Base-by-base conservation (phyloP, 352 stramenopile genomes). In the Peronospora destructor region DNA sequence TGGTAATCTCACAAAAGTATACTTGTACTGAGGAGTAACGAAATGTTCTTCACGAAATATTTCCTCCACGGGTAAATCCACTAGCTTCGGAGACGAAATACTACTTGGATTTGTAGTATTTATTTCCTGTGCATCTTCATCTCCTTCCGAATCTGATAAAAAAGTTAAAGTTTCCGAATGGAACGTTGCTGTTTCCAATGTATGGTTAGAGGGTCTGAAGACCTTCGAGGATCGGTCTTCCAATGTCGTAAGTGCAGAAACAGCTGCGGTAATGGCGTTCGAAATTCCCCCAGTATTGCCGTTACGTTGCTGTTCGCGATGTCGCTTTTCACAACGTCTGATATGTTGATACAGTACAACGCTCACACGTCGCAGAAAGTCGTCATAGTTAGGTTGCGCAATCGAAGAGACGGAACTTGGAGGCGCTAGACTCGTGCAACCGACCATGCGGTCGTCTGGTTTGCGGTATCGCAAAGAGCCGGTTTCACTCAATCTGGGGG, bases 261-360 rank as follows among this genome's bases (percentile, higher is more conserved):
- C 49, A 8, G 54, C 58, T 19, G 53, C 50, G 10, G 45, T 42
- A 40, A 59, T 60, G 8, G 61, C 57, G 12, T 38, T 61, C 1
- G 57, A 59, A 7, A 67, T 44, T 1, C 36, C 34, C 7, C 25
- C 48, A 4, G 23, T 42, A 19, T 30, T 45, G 14, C 48, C 44
- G 1, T 34, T 51, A 38, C 74, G 76, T 51, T 79, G 53, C 43
- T 85, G 72, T 53, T 94, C 82, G 4, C 75, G 65, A 44, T 75
- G 40, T 23, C 78, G 78, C 64, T 91, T 90, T 61, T 95, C 83
- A 55, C 85, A 91, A 37, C 84, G 78, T 46, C 82, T 66, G 30
- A 95, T 80, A 53, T 95, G 85, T 56, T 95, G 85, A 53, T 95
- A 94, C 35, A 95, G 55, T 35, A 95, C 85, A 50, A 95, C 84